Evolutionary conservation across 2,329 filamentous ascomycete species (phyloP), one percentile per base, ranked within the genome.

Genomic region (Sarocladium brachiariae): DNA sequence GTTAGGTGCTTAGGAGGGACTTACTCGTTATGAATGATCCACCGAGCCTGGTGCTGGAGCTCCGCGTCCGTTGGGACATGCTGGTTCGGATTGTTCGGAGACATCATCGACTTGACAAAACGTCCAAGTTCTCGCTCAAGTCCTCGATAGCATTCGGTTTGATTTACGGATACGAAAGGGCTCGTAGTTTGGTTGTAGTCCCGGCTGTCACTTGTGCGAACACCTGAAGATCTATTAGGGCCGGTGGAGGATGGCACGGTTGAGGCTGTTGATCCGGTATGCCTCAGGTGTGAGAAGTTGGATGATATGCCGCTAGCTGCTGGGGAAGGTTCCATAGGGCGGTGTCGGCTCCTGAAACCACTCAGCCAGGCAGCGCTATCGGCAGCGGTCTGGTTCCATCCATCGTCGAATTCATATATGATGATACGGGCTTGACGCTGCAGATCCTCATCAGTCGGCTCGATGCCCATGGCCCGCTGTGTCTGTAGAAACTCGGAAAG

Each of bases 341-440:
- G 53, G 54, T 80, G 73, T 47, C 76, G 70, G 35, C 68, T 61
- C 52, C 71, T 76, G 64, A 84, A 84, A 11, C 70, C 65, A 3
- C 66, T 61, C 1, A 84, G 66, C 75, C 79, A 82, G 3, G 69
- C 62, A 2, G 66, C 55, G 53, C 80, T 78, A 55, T 84, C 80
- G 2, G 79, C 77, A 0, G 74, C 75, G 1, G 80, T 84, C 58
- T 83, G 80, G 55, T 83, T 83, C 79, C 80, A 83, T 9, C 73
- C 74, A 56, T 84, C 80, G 49, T 83, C 78, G 52, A 72, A 75
- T 43, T 81, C 78, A 62, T 81, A 83, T 19, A 84, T 79, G 56
- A 83, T 80, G 49, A 81, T 70, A 54, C 81, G 74, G 19, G 79
- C 80, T 56, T 81, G 70, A 24, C 66, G 67, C 57, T 82, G 80